Conservation (phyloP, 2,329 filamentous ascomycete genomes). For the Coniochaeta sp. region DNA sequence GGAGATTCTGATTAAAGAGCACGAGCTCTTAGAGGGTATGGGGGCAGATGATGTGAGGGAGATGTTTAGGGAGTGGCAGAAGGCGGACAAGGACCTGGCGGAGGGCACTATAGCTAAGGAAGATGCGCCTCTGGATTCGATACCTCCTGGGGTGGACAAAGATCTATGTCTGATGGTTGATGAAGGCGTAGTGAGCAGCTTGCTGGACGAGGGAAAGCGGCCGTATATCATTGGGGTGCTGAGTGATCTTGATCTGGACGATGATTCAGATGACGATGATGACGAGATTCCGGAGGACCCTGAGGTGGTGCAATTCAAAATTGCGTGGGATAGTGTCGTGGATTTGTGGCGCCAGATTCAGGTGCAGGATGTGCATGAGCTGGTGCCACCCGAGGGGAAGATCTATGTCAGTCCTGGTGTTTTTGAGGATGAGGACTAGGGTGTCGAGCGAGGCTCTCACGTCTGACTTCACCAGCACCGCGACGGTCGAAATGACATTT, state of each 20-base stretch:
- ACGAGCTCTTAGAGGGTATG: neutral
- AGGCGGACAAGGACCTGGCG: neutral
- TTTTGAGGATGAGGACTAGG: neutral
- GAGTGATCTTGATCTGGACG: neutral
- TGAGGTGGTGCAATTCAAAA: neutral
- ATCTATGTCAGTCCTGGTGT: neutral
- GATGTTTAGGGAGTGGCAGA: neutral
- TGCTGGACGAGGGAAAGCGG: neutral
- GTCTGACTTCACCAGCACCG: neutral
- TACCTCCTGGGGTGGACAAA: neutral
- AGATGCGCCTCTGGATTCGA: neutral
- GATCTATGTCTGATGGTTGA: constrained; percentile 1
- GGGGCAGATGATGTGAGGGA: neutral
- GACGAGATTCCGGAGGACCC: neutral
- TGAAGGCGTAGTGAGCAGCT: constrained; percentile 2
- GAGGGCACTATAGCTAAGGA: neutral
- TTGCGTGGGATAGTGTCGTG: neutral
- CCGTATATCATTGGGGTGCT: constrained; percentile 2
- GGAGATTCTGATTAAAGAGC: neutral
- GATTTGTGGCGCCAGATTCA: neutral
- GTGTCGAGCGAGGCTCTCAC: neutral
- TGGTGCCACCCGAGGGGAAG: neutral
- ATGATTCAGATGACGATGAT: neutral
- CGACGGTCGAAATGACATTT: neutral
- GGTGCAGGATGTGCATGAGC: neutral